Base-by-base conservation (phyloP, 192 early-diverging fungal species). In the Coemansia sp. region DNA sequence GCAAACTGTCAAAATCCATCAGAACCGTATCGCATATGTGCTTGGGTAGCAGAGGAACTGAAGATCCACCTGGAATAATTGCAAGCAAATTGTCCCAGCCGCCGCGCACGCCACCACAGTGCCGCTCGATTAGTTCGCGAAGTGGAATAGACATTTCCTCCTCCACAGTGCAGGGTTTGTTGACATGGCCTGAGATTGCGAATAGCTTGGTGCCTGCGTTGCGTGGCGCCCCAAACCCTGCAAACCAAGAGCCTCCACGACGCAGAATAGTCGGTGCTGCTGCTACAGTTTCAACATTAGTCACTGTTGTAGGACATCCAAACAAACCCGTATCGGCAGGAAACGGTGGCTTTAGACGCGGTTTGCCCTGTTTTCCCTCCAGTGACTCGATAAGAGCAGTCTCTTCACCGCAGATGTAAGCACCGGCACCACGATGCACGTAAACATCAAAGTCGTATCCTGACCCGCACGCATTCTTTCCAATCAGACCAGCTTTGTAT, bases 271-370 rank as follows among this genome's bases (percentile, higher is more conserved):
- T 95, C 21, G 96, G 96, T 22, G 96, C 95, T 9, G 95, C 96
- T 21, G 96, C 93, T n/a, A 98, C 92, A 54, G 96, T 98, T 80
- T 98, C 96, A 31, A 98, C 96, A 71, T 98, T 98, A 31, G 94
- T 90, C n/a, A 98, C 96, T n/a, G 96, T 98, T 17, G 96, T 97
- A 21, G 96, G 96, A 84, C 96, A 98, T 29, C 96, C 96, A 67
- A 98, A 98, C 46, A 98, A 86, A 64, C 96, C 96, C 10, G 95
- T 92, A 74, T 98, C 95, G 66, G 96, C 96, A 30, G 96, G 96
- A 89, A 98, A 98, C 57, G 96, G 96, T 46, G 96, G 96, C 91
- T 98, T 98, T 70, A 98, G 72, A 64, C 96, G 88, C 19, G 96
- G 96, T 86, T 98, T 98, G n/a, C 96, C 96, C 68, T 93, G 93